Evolutionary conservation across 495 filamentous ascomycete genomes (phyloP).

Genomic region (Penicillium simplicissimum): DNA sequence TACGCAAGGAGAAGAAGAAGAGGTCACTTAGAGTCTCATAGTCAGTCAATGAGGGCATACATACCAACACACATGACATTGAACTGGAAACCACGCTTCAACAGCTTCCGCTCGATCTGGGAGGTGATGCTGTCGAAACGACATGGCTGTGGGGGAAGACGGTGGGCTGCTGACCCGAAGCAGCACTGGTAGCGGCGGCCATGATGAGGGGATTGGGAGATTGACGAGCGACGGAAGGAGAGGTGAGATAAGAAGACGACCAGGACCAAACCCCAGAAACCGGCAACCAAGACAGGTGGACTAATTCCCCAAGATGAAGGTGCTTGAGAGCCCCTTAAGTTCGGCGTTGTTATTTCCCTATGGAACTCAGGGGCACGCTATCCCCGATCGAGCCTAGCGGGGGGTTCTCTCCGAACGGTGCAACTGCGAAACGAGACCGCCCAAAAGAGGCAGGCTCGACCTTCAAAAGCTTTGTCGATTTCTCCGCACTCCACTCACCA

Average conservation of each 20-base stretch:
- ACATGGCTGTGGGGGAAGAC: slow-evolving; percentile 96
- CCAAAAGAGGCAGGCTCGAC: slow-evolving; percentile 15
- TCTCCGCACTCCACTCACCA: slow-evolving; percentile 2
- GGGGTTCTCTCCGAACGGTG: slow-evolving; percentile 22
- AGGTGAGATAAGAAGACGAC: slow-evolving; percentile 14
- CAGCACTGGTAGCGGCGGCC: slow-evolving; percentile 52
- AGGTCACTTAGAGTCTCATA: not conserved
- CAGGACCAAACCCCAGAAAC: slow-evolving; percentile 20
- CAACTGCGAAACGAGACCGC: slow-evolving; percentile 30
- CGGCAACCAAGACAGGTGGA: not conserved
- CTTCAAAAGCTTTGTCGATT: slow-evolving; percentile 14
- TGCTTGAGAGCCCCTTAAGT: slow-evolving; percentile 39
- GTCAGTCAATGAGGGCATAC: slow-evolving; percentile 35
- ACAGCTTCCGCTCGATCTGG: slow-evolving; percentile 97
- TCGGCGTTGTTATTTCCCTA: slow-evolving; percentile 35
- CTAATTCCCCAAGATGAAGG: slow-evolving; percentile 25
- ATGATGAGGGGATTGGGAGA: slow-evolving; percentile 34
- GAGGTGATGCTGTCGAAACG: slow-evolving; percentile 98
- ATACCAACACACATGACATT: slow-evolving; percentile 99
- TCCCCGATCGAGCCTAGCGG: slow-evolving; percentile 36
- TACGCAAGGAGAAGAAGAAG: slow-evolving; percentile 2
- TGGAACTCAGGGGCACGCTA: slow-evolving; percentile 45
- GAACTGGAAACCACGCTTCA: slow-evolving; percentile 99
- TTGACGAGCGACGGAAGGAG: not conserved
- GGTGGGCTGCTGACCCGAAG: slow-evolving; percentile 49